Evolutionary conservation across 2,329 filamentous ascomycete species (phyloP).

Genomic region (Hansfordia pulvinata): DNA sequence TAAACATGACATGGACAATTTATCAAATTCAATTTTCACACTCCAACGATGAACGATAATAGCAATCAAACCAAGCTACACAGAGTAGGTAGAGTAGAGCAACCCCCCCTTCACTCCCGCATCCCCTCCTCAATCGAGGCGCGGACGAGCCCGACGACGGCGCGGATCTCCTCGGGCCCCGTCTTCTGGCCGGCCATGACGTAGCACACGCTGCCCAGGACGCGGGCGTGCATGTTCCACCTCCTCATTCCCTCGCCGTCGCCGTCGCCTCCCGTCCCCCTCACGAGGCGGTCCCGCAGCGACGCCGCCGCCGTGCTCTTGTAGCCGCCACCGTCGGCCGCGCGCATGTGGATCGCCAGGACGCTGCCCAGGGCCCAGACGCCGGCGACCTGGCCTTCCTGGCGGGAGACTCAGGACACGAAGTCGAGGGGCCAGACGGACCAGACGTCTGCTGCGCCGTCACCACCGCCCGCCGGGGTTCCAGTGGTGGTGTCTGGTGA

Average conservation of each 20-base stretch:
- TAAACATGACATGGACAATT: too few species aligned
- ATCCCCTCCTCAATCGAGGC: too few species aligned
- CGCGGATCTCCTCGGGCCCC: conserved; percentile 12
- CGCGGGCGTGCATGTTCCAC: conserved; percentile 39
- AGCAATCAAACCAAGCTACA: too few species aligned
- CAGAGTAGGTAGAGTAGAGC: too few species aligned
- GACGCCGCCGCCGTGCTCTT: conserved; percentile 30
- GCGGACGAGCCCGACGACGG: too few species aligned
- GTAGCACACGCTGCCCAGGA: conserved; percentile 45
- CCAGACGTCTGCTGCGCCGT: conserved; percentile 30
- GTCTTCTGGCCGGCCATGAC: conserved; percentile 39
- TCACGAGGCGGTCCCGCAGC: conserved; percentile 23
- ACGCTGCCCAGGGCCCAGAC: conserved; percentile 66
- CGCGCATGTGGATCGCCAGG: conserved; percentile 45
- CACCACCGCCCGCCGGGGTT: too few species aligned
- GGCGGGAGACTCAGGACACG: conserved; percentile 41
- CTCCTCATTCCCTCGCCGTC: conserved; percentile 3
- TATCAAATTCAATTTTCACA: too few species aligned
- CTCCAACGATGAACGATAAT: too few species aligned
- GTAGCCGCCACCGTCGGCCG: conserved; percentile 28
- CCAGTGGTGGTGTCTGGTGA: too few species aligned
- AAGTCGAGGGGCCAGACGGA: conserved; percentile 57
- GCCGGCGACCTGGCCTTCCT: conserved; percentile 39
- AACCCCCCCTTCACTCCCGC: too few species aligned
- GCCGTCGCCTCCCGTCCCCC: conserved; percentile 8